A percentile compares a stretch with the other conserved stretches of the same genome.
Evolutionary conservation across 2,329 filamentous ascomycete genomes (phyloP).

Genomic region (Ramichloridium luteum): DNA sequence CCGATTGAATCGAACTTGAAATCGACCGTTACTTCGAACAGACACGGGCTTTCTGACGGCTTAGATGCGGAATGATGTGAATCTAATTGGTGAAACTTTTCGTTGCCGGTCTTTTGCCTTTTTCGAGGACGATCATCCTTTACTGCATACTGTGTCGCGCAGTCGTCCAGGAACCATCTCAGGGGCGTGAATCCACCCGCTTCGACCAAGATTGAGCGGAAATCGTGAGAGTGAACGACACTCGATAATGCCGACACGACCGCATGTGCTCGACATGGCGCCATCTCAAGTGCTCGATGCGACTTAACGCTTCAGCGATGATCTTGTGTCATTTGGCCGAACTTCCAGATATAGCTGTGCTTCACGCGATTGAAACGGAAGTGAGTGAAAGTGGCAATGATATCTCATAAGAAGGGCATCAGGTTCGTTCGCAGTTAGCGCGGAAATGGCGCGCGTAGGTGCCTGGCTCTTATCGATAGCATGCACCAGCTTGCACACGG

Average conservation of each 20-base stretch:
- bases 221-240: constrained; percentile 17
- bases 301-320: no score
- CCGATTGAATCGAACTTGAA: constrained; percentile 18
- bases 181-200: constrained; percentile 21
- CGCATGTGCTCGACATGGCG: constrained; percentile 12
- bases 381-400: no score
- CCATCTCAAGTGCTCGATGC: no score
- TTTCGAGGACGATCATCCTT: constrained; percentile 13
- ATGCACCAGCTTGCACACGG: no score
- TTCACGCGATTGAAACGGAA: no score
- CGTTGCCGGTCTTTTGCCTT: constrained; percentile 14
- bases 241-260: constrained; percentile 17
- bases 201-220: constrained; percentile 19
- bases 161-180: constrained; percentile 21
- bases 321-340: no score
- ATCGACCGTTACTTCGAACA: constrained; percentile 19
- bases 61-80: neutral
- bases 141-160: constrained; percentile 4
- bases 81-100: constrained; percentile 2
- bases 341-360: no score
- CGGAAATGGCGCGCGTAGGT: no score
- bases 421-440: no score
- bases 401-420: no score
- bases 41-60: constrained; percentile 12
- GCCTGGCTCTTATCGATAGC: no score